Conservation (phyloP, 805 yeast genomes). For the Lachancea kluyveri region DNA sequence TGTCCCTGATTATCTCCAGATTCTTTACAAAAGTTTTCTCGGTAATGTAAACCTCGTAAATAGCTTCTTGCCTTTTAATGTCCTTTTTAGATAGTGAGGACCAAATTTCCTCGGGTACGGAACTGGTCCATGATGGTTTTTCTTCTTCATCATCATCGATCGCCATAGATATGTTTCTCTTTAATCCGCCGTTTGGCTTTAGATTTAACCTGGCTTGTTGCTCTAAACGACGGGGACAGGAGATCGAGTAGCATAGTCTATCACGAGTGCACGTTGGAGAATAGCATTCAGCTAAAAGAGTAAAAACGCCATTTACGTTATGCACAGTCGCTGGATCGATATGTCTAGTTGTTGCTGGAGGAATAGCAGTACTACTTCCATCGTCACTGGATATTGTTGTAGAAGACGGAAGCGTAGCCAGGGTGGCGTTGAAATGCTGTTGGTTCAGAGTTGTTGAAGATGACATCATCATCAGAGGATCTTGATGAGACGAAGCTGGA, state of each 20-base stretch:
- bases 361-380: conserved; percentile 16
- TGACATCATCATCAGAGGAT: conserved; percentile 23
- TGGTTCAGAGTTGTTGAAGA: conserved; percentile 12
- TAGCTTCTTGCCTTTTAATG: conserved; percentile 89
- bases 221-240: conserved; percentile 92
- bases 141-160: conserved; percentile 47
- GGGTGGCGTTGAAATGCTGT: conserved; percentile 7
- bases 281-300: conserved; percentile 87
- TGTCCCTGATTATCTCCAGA: conserved; percentile 85
- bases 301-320: conserved; percentile 82
- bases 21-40: conserved; percentile 95
- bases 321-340: conserved; percentile 22
- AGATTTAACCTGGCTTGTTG: conserved; percentile 90
- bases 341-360: conserved; percentile 11
- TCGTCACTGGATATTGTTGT: conserved; percentile 20
- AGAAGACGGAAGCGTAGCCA: conserved; percentile 7
- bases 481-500: conserved; percentile 20
- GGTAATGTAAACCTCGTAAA: conserved; percentile 87
- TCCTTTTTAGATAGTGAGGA: conserved; percentile 78
- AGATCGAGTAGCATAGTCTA: conserved; percentile 83
- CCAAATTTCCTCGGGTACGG: conserved; percentile 75
- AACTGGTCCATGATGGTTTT: conserved; percentile 87
- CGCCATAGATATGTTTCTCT: conserved; percentile 46
- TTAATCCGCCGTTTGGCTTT: conserved; percentile 81
- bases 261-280: conserved; percentile 95